Evolutionary conservation across 2,329 filamentous ascomycete genomes (phyloP).

Genomic region (Pseudocercospora fuligena): DNA sequence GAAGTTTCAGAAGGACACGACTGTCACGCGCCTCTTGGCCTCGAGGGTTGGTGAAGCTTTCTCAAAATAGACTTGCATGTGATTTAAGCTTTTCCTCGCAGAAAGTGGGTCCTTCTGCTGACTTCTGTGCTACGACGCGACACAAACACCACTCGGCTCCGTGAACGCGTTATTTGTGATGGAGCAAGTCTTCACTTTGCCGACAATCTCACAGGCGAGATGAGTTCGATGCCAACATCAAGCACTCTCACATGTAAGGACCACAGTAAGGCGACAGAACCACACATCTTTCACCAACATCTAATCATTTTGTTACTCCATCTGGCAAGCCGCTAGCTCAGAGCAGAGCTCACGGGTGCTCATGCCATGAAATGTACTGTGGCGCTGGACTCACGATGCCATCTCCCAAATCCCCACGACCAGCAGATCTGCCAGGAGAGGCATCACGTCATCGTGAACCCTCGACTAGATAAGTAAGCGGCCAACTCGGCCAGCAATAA

Average conservation of each 20-base stretch:
- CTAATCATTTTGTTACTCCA: background rate
- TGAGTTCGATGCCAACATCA: background rate
- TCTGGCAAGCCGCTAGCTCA: background rate
- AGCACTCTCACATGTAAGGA: background rate
- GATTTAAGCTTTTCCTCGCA: conserved; percentile 2
- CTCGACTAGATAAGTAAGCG: background rate
- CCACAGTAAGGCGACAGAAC: background rate
- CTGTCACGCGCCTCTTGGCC: conserved; percentile 1
- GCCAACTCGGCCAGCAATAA: background rate
- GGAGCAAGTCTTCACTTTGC: background rate
- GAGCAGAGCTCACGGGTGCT: background rate
- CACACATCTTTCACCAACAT: background rate
- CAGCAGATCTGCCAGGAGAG: background rate
- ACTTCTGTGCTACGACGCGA: background rate
- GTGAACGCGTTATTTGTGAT: no score
- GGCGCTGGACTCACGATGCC: no score
- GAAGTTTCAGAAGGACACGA: background rate
- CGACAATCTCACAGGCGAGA: background rate
- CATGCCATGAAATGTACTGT: no score
- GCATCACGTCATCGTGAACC: conserved; percentile 16
- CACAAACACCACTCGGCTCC: no score
- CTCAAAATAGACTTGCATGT: conserved; percentile 2
- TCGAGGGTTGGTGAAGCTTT: conserved; percentile 1
- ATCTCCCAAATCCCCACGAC: no score
- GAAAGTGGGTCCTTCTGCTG: background rate